Conservation (phyloP, 306 rosid genomes). For the Vigna hirtella region DNA sequence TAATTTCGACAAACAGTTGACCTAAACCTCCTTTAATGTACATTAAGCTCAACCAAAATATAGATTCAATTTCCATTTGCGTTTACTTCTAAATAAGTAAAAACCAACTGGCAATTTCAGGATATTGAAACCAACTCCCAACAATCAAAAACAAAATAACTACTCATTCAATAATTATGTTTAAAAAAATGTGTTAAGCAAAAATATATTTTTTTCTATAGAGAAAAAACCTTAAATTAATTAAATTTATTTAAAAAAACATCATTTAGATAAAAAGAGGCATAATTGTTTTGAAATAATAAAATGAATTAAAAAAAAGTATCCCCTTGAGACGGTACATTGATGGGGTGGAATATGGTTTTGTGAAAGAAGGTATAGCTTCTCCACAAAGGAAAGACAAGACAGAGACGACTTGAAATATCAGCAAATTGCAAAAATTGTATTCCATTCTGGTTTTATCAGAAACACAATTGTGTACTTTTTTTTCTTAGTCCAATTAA, state of each 20-base stretch:
- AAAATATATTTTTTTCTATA: no score
- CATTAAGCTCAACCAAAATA: not conserved
- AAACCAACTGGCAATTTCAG: not conserved
- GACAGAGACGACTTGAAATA: conserved; percentile 25
- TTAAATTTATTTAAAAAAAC: no score
- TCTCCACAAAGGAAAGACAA: conserved; percentile 32
- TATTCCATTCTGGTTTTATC: not conserved
- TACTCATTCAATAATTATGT: no score
- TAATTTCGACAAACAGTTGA: not conserved
- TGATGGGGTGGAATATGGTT: not conserved
- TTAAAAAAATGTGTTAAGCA: no score
- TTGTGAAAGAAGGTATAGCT: conserved; percentile 41
- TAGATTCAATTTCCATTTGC: not conserved
- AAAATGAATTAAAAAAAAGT: no score
- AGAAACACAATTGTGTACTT: not conserved
- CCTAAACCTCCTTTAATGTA: not conserved
- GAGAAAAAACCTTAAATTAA: no score
- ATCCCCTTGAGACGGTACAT: not conserved
- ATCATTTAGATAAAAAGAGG: no score
- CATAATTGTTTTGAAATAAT: no score
- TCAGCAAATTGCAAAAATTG: conserved; percentile 13
- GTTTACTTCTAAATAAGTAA: conserved; percentile 5
- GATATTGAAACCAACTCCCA: no score
- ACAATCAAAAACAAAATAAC: no score
- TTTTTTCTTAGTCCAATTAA: not conserved